phyloP scores from a whole-genome alignment of 1,284 basidiomycete genomes.

The Melampsora abietis-canadensis region DNA sequence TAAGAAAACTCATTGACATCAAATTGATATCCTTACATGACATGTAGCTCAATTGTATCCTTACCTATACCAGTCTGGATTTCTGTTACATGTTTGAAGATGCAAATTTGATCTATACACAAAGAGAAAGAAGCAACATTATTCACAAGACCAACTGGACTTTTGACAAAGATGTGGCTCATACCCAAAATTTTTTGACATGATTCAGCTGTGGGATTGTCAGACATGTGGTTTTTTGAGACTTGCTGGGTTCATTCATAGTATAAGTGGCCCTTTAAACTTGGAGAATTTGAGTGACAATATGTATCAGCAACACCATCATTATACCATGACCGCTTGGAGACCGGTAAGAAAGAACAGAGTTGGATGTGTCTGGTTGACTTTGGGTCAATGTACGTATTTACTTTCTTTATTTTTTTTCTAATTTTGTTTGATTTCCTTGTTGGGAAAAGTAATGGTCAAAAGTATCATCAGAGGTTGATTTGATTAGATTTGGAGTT shows the following conservation, averaged over 20 bases:
- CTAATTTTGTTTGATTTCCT: too few relatives aligned
- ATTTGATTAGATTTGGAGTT: too few relatives aligned
- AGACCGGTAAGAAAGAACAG: background rate
- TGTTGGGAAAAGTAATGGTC: too few relatives aligned
- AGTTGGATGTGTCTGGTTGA: too few relatives aligned
- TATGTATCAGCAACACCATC: background rate
- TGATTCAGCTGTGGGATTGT: background rate
- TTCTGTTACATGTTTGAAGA: background rate
- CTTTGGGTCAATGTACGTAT: too few relatives aligned
- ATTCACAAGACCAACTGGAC: background rate
- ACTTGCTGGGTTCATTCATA: background rate
- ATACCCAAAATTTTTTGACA: background rate
- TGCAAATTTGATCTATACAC: background rate
- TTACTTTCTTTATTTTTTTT: too few relatives aligned
- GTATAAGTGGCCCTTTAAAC: background rate
- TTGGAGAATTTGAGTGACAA: background rate
- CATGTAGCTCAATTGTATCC: background rate
- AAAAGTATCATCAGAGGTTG: too few relatives aligned
- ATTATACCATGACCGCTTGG: background rate
- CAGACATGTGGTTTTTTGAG: background rate
- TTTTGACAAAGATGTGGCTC: background rate
- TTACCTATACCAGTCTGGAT: background rate
- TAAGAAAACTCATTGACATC: background rate
- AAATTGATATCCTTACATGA: background rate
- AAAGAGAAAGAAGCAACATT: background rate